phyloP scores from a whole-genome alignment of 768 basidiomycete genomes.

The Xerocomellus amylosporus region DNA sequence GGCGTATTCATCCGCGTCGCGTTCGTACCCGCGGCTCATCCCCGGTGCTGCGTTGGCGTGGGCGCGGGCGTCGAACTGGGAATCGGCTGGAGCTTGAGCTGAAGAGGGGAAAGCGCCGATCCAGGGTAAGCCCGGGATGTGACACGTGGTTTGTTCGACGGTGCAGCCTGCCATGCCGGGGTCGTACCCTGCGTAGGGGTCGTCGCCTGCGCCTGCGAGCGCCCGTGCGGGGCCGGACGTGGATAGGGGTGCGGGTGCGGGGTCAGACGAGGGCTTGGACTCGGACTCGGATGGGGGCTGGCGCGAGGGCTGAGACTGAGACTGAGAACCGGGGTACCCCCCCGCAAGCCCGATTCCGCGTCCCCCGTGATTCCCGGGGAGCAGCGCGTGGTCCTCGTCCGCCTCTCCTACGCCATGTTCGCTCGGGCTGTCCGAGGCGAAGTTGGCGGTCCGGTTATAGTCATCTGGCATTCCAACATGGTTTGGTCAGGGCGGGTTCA shows the following conservation, averaged over 20 bases:
- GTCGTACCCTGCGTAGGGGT: conserved; percentile 18
- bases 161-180: conserved; percentile 26
- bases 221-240: too few relatives aligned
- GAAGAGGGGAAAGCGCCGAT: background rate
- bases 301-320: background rate
- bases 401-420: background rate
- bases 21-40: conserved; percentile 15
- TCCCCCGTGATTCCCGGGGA: conserved; percentile 5
- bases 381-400: background rate
- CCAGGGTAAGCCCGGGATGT: conserved; percentile 10
- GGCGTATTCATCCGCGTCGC: conserved; percentile 19
- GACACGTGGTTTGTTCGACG: background rate
- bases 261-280: background rate
- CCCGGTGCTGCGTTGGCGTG: background rate
- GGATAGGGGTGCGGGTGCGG: background rate
- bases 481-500: background rate
- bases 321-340: background rate
- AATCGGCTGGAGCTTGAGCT: too few relatives aligned
- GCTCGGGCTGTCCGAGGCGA: conserved; percentile 1
- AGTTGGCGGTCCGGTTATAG: background rate
- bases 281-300: background rate
- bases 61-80: background rate
- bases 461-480: background rate
- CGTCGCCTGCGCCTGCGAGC: background rate
- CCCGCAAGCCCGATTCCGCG: conserved; percentile 2